Evolutionary conservation across 1,284 basidiomycete species (phyloP), one percentile per base, ranked within the genome.

Genomic region (Stygiomarasmius scandens): DNA sequence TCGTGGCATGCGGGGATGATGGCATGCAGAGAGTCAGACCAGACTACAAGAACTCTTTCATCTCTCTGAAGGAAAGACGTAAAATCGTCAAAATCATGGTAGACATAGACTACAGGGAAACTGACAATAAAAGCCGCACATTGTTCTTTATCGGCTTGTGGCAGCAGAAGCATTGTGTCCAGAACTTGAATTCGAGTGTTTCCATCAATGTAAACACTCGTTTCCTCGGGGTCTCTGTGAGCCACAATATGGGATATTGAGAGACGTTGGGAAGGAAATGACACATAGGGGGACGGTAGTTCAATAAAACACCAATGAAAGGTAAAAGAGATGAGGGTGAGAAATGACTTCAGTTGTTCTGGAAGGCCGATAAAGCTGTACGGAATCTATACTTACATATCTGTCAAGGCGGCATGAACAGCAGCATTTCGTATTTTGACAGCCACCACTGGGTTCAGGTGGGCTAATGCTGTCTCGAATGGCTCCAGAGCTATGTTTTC

Each of bases 341-440:
- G 38, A 16, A 41, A 41, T 12, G 29, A 32, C 8, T 16, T 16
- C 11, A 41, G n/a, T 12, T 34, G 32, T 14, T 16, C n/a, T 19
- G n/a, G 16, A 19, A 41, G 16, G 16, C 38, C 38, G 5, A 6
- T n/a, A 5, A 12, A n/a, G n/a, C 6, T 5, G 16, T 8, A 41
- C 38, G 11, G 38, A 4, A 41, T 19, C 14, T n/a, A 19, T n/a
- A 41, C 38, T 41, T n/a, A 41, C 1, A 85, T 77, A 69, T 87
- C 83, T 25, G 86, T 83, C 53, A 92, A 78, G 27, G 92, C 90
- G 48, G 91, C 92, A 60, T 92, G 89, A 0, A 93, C 90, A 3
- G 91, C 88, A 4, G 90, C 90, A 58, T 83, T 88, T 38, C 92
- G 81, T 52, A 93, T 81, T 68, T 93, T 93, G 66, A 94, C 84